Evolutionary conservation across 2,329 filamentous ascomycete species (phyloP).

Genomic region (Trichoderma koningii): DNA sequence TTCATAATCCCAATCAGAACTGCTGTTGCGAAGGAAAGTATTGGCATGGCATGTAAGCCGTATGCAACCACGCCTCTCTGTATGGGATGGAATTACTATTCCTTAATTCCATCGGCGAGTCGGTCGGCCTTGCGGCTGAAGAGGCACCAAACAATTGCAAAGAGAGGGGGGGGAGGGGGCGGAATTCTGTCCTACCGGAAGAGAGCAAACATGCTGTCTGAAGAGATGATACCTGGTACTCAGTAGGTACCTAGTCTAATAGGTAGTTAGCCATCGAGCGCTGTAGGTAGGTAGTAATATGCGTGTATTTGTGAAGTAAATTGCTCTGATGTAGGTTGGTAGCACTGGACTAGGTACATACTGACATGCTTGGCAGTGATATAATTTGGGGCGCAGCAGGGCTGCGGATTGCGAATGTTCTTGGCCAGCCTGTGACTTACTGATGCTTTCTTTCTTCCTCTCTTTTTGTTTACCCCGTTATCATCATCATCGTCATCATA

Average conservation of each 20-base stretch:
- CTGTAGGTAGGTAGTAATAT: too few species aligned
- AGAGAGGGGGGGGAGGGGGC: too few species aligned
- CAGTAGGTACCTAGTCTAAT: too few species aligned
- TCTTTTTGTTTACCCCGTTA: background rate
- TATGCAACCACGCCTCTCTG: background rate
- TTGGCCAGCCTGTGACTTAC: background rate
- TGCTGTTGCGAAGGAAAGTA: too few species aligned
- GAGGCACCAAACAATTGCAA: constrained; percentile 1
- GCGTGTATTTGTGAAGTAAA: too few species aligned
- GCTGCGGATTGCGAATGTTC: background rate
- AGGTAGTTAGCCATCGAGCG: background rate
- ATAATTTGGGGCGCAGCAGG: constrained; percentile 15
- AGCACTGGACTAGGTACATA: too few species aligned
- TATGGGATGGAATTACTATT: background rate
- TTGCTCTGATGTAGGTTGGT: too few species aligned
- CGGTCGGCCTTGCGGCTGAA: constrained; percentile 5
- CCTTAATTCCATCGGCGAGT: background rate
- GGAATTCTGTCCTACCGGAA: background rate
- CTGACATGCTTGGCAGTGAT: background rate
- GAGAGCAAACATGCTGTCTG: too few species aligned
- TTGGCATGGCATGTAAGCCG: background rate
- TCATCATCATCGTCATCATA: background rate
- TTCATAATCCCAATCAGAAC: too few species aligned
- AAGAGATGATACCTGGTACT: too few species aligned
- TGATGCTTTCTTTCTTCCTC: background rate